These are phyloP conservation scores for Nemophila menziesii DNA, from an alignment of 257 asterid genomes.

Conservation along the genomic window DNA sequence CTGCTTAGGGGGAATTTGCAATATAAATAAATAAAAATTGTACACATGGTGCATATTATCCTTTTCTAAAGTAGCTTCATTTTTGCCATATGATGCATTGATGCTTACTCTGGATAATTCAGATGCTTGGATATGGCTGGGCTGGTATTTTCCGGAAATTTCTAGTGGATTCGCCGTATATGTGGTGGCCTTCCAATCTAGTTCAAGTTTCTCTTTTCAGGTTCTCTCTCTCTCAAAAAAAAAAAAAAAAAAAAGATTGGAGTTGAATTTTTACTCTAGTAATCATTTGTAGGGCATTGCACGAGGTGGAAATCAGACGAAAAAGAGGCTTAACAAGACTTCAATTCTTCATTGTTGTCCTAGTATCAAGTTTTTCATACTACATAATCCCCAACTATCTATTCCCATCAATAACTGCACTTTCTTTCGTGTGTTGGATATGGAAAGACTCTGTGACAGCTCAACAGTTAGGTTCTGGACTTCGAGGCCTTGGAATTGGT, in stretches of 20 bases:
- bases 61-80: not conserved
- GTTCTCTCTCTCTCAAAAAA: not conserved
- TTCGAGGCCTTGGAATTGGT: slow-evolving; percentile 46
- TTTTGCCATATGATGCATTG: not conserved
- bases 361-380: slow-evolving; percentile 49
- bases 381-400: slow-evolving; percentile 51
- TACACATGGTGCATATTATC: too few relatives aligned
- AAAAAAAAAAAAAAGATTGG: too few relatives aligned
- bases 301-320: slow-evolving; percentile 37
- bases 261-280: too few relatives aligned
- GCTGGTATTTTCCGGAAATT: slow-evolving; percentile 56
- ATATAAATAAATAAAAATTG: too few relatives aligned
- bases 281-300: slow-evolving; percentile 31
- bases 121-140: slow-evolving; percentile 75
- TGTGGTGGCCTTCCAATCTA: slow-evolving; percentile 81
- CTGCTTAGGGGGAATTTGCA: too few relatives aligned
- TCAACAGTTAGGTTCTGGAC: slow-evolving; percentile 48
- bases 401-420: slow-evolving; percentile 50
- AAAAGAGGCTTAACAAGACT: slow-evolving; percentile 58
- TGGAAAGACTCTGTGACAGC: slow-evolving; percentile 53
- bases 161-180: slow-evolving; percentile 62
- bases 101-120: not conserved
- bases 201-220: slow-evolving; percentile 61
- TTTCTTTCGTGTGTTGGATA: slow-evolving; percentile 56
- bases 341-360: slow-evolving; percentile 47